Conservation (phyloP, 2,329 filamentous ascomycete genomes). For the Zasmidium cellare region DNA sequence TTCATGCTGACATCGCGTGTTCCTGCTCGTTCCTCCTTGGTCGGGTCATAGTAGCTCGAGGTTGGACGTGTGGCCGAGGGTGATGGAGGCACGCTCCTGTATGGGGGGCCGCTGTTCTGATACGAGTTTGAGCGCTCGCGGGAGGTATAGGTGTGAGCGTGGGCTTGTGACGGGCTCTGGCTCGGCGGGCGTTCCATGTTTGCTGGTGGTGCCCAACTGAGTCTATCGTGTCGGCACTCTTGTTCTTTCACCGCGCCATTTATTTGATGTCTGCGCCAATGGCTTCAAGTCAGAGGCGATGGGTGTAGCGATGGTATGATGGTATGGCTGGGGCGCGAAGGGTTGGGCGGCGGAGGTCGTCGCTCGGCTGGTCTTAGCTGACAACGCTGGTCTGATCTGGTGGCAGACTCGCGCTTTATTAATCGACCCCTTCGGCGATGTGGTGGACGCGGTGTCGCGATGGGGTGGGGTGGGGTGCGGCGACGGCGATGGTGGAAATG, state of each 20-base stretch:
- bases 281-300: background rate
- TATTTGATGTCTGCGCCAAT: background rate
- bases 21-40: constrained; percentile 46
- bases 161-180: background rate
- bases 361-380: constrained; percentile 5
- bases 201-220: background rate
- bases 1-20: constrained; percentile 29
- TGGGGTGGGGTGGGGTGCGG: background rate
- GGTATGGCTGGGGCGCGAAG: background rate
- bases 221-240: constrained; percentile 13
- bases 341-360: background rate
- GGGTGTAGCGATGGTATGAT: constrained; percentile 2
- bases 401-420: background rate
- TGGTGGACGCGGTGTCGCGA: constrained; percentile 6
- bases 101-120: constrained; percentile 21
- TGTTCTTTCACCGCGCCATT: background rate
- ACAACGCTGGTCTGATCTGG: background rate
- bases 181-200: background rate
- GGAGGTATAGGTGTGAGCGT: constrained; percentile 27
- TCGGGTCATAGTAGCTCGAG: constrained; percentile 53
- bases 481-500: constrained; percentile 1
- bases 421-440: no score
- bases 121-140: constrained; percentile 34
- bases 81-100: constrained; percentile 36
- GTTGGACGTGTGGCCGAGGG: constrained; percentile 34